Base-by-base conservation (phyloP, 805 yeast species). In the Candida pini region DNA sequence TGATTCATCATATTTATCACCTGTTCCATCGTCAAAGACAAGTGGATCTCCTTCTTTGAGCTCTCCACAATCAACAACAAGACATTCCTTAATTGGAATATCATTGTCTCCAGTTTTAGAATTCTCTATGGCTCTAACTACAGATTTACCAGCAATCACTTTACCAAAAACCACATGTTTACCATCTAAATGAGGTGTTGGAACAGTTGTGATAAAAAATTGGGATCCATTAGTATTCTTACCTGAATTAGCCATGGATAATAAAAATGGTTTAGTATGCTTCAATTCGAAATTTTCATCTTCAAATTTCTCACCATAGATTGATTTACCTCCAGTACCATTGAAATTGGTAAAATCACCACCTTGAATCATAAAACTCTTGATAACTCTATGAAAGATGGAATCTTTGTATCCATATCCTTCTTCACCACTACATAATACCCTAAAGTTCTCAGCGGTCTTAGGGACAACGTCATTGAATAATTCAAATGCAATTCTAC, bases 231-330 rank as follows among this genome's bases (percentile, higher is more conserved):
- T 92, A 31, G 97, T 90, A 58, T 81, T 78, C 39, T 95, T 88
- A 13, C 97, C 97, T 4, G 97, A 85, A 55, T 90, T 90, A 38
- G 98, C 97, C 97, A 90, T 92, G 6, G 95, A 85, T 48, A 90
- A 71, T 47, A 92, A 68, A 60, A 82, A 89, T 35, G 97, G 97
- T 51, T 71, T 71, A 44, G 79, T 87, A 56, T 90, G 97, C 43
- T 70, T 73, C 45, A 75, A 56, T 31, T 69, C 58, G 59, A 92
- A 90, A 60, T 81, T 82, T 60, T 90, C 98, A 57, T 90, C 98
- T 53, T 85, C 95, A 48, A 83, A 83, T 55, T 81, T 81, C 46
- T 81, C 89, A 18, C 92, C 92, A 52, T 83, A 83, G 43, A 83
- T 83, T 24, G 86, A 78, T 55, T 78, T 86, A 35, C 92, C 92